Conservation (phyloP, 1,284 basidiomycete species). For the Wallemia mellicola region DNA sequence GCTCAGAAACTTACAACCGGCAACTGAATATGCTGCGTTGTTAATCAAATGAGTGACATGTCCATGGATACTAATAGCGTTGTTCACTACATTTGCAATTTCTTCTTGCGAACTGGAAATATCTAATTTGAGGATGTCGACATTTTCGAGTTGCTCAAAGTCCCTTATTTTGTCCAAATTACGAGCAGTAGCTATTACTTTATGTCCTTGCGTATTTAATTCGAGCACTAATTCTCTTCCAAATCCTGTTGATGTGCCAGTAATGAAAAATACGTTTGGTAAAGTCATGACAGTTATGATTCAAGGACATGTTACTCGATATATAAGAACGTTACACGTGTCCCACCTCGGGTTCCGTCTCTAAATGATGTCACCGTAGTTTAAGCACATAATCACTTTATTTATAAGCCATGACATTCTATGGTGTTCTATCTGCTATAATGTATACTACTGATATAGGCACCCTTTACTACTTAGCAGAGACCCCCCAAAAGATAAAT, state of each 20-base stretch:
- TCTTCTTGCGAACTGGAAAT: conserved; percentile 10
- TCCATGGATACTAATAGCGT: conserved; percentile 7
- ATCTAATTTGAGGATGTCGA: conserved; percentile 11
- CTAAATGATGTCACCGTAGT: too few species aligned
- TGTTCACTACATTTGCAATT: conserved; percentile 3
- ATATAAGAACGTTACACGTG: too few species aligned
- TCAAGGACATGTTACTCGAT: too few species aligned
- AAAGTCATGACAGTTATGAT: not conserved
- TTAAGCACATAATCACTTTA: too few species aligned
- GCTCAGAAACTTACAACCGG: too few species aligned
- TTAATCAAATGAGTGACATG: conserved; percentile 12
- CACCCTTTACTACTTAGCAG: too few species aligned
- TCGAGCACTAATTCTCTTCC: not conserved
- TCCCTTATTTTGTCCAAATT: not conserved
- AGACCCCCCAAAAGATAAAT: too few species aligned
- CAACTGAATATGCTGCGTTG: conserved; percentile 11
- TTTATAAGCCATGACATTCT: too few species aligned
- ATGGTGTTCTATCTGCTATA: too few species aligned
- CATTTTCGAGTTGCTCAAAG: not conserved
- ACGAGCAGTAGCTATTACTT: not conserved
- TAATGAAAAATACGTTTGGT: not conserved
- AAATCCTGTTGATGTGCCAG: not conserved
- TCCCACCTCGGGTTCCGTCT: too few species aligned
- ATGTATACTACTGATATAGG: too few species aligned
- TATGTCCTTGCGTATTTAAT: not conserved